Evolutionary conservation across 768 basidiomycete species (phyloP).

Genomic region (Lactifluus pinguis): DNA sequence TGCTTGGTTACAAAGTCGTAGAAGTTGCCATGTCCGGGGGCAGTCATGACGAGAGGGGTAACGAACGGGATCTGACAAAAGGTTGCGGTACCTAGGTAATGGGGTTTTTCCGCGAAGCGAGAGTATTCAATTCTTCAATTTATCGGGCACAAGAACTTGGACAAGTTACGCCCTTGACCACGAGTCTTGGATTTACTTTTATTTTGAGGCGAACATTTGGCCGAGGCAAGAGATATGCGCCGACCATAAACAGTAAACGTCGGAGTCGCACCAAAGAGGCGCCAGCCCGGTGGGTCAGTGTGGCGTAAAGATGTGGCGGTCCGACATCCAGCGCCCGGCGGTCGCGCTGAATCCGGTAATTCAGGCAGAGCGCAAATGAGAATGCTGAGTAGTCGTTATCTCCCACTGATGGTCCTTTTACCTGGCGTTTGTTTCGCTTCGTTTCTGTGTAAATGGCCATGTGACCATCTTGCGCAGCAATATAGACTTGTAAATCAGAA

Average conservation of each 20-base stretch:
- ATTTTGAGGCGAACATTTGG: not conserved
- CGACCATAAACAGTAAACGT: not conserved
- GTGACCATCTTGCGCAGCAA: not conserved
- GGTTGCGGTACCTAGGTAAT: no score
- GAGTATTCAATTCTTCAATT: not conserved
- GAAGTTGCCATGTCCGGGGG: not conserved
- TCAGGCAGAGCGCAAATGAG: not conserved
- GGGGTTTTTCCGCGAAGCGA: not conserved
- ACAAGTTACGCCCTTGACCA: not conserved
- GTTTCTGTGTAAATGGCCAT: not conserved
- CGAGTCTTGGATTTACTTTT: not conserved
- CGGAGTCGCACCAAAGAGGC: not conserved
- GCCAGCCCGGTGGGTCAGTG: no score
- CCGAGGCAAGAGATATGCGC: not conserved
- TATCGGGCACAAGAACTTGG: no score
- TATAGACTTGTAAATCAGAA: no score
- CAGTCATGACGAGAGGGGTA: not conserved
- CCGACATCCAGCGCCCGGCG: not conserved
- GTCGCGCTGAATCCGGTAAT: not conserved
- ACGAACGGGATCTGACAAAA: no score
- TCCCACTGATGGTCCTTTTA: not conserved
- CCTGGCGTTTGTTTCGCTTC: no score
- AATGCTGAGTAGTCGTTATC: not conserved
- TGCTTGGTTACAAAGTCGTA: not conserved
- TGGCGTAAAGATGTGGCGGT: not conserved